Evolutionary conservation across 108 stramenopile species (phyloP).

Genomic region (Nitzschia sp.): DNA sequence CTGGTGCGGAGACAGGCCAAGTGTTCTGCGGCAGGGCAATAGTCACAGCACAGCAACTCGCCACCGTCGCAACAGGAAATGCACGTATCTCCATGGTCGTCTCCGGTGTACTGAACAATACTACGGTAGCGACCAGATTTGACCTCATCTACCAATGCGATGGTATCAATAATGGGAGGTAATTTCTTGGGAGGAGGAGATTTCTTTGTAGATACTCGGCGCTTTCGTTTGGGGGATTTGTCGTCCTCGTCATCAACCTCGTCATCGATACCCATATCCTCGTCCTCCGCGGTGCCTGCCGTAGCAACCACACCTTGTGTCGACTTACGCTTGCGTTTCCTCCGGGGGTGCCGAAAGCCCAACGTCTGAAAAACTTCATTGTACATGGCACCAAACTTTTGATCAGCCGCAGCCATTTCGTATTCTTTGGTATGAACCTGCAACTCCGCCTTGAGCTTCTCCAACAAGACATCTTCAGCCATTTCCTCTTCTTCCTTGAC

Average conservation of each 20-base stretch:
- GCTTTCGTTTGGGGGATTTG: background rate
- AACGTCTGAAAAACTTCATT: conserved; percentile 3
- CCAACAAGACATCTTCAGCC: background rate
- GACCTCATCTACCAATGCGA: conserved; percentile 67
- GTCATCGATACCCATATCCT: conserved; percentile 5
- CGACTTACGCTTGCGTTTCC: conserved; percentile 25
- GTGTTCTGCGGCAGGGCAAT: conserved; percentile 67
- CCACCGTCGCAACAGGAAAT: conserved; percentile 51
- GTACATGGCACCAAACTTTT: conserved; percentile 15
- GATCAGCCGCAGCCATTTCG: conserved; percentile 24
- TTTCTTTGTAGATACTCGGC: background rate
- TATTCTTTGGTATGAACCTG: conserved; percentile 2
- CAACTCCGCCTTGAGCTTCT: background rate
- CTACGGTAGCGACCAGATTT: conserved; percentile 73
- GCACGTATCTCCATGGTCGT: conserved; percentile 46
- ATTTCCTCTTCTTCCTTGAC: background rate
- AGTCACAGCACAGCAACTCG: conserved; percentile 59
- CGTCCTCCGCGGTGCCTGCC: conserved; percentile 27
- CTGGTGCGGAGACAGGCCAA: conserved; percentile 54
- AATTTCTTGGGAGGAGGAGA: conserved; percentile 9
- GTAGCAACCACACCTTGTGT: too few relatives aligned
- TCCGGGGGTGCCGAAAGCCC: conserved; percentile 27
- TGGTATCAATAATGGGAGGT: conserved; percentile 60
- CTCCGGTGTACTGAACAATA: conserved; percentile 63
- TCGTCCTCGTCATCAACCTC: background rate